Evolutionary conservation across 345 rosid species (phyloP).

Genomic region (Salix exigua): DNA sequence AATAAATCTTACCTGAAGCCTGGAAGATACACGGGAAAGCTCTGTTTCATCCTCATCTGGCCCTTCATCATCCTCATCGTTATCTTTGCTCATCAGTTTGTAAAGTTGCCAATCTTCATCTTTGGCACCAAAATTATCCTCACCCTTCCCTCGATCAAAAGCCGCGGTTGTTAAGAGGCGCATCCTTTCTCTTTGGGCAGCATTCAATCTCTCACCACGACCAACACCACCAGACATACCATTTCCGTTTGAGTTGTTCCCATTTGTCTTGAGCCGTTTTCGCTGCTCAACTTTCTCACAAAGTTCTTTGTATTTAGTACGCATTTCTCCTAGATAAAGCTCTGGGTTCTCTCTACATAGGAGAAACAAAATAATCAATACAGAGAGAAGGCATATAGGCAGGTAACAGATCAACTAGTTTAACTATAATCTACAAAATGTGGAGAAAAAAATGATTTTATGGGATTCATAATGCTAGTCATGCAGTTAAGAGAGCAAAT

Average conservation of each 20-base stretch:
- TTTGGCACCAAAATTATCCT: slow-evolving; percentile 82
- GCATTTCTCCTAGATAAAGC: slow-evolving; percentile 75
- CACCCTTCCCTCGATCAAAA: slow-evolving; percentile 94
- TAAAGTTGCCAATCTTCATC: slow-evolving; percentile 99
- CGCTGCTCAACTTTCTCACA: slow-evolving; percentile 76
- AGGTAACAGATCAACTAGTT: not conserved
- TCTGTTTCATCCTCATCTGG: slow-evolving; percentile 70
- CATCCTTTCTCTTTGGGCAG: slow-evolving; percentile 96
- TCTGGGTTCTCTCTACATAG: slow-evolving; percentile 72
- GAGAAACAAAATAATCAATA: slow-evolving; percentile 1
- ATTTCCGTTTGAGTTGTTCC: slow-evolving; percentile 67
- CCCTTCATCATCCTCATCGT: slow-evolving; percentile 73
- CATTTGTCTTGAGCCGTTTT: slow-evolving; percentile 81
- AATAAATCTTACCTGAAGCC: slow-evolving; percentile 55
- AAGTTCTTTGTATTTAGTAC: slow-evolving; percentile 64
- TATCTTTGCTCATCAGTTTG: slow-evolving; percentile 84
- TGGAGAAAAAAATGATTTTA: too few relatives aligned
- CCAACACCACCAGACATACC: slow-evolving; percentile 67
- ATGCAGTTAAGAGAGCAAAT: not conserved
- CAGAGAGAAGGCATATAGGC: not conserved
- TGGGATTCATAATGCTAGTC: not conserved
- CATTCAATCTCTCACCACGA: slow-evolving; percentile 91
- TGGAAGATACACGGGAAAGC: slow-evolving; percentile 61
- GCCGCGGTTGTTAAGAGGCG: slow-evolving; percentile 94
- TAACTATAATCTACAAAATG: not conserved